Evolutionary conservation across 805 yeast genomes (phyloP), one percentile per base, ranked within the genome.

Genomic region (Hanseniaspora guilliermondii): DNA sequence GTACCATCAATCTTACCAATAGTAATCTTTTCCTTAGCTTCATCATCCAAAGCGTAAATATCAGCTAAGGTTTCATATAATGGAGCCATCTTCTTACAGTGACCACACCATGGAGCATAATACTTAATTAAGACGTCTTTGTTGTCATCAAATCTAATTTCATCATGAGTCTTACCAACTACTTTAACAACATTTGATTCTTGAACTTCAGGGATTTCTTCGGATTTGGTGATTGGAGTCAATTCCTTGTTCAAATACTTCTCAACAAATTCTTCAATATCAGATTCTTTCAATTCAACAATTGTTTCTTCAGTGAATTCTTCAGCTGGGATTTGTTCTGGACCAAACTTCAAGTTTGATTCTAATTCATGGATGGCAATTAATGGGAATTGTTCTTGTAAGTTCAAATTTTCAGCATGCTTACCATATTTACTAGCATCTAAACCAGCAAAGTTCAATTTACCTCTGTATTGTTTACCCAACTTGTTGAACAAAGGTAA

Each of bases 81-180:
- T 65, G 96, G 96, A 52, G 91, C 91, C 68, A 88, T 76, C 70
- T 78, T 85, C 76, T 87, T 87, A 76, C 96, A 87, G 76, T 88
- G 96, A 47, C 96, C 94, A 75, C 96, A 88, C 96, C 96, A 89
- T 72, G 95, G 94, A 48, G 97, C 97, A 66, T 86, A 89, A 72
- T 89, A 91, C 73, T 87, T 85, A 55, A 91, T 95, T 56, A 89
- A 70, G 37, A 85, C 82, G 66, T 85, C 91, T 72, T 80, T 83
- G 21, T 60, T 64, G 52, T 66, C 64, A 62, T 82, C 81, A 32
- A 69, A 69, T 53, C 87, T 76, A 57, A 87, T 71, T 35, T 76
- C 79, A 49, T 85, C 83, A 70, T 87, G 93, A 65, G 81, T 87
- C 71, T 80, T 77, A 61, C 87, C 95, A 58, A 91, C 97, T 61